A percentile compares a stretch with the other conserved stretches of the same genome.
Evolutionary conservation across 805 yeast species (phyloP).

Genomic region (Ogataea degrootiae): DNA sequence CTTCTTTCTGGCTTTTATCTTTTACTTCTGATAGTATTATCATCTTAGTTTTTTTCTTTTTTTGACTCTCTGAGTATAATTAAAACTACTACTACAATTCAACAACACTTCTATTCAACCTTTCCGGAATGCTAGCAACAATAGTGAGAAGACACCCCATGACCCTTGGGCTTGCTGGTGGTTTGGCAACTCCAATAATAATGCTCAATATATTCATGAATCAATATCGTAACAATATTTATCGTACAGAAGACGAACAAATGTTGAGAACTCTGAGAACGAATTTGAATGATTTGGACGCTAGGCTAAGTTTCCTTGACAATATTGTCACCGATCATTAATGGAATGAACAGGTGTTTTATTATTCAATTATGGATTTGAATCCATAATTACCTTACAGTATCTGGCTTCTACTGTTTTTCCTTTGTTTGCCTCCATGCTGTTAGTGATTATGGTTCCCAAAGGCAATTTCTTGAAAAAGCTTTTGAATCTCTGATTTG

Average conservation of each 20-base stretch:
- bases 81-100: background rate
- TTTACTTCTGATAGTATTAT: background rate
- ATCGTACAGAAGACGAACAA: constrained; percentile 16
- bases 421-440: too few relatives aligned
- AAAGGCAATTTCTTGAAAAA: too few relatives aligned
- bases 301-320: constrained; percentile 12
- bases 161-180: constrained; percentile 14
- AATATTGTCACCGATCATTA: background rate
- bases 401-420: too few relatives aligned
- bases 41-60: background rate
- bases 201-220: constrained; percentile 6
- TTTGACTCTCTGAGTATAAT: background rate
- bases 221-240: constrained; percentile 5
- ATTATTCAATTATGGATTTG: too few relatives aligned
- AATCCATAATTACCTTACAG: too few relatives aligned
- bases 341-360: too few relatives aligned
- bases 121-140: background rate
- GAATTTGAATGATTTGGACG: constrained; percentile 11
- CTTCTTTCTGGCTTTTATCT: too few relatives aligned
- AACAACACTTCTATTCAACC: background rate
- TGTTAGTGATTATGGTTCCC: too few relatives aligned
- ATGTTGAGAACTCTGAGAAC: constrained; percentile 7
- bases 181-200: constrained; percentile 16
- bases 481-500: too few relatives aligned
- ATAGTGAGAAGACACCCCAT: constrained; percentile 1